Evolutionary conservation across 2,329 filamentous ascomycete species (phyloP), one percentile per base, ranked within the genome.

Genomic region (Colletotrichum lupini): DNA sequence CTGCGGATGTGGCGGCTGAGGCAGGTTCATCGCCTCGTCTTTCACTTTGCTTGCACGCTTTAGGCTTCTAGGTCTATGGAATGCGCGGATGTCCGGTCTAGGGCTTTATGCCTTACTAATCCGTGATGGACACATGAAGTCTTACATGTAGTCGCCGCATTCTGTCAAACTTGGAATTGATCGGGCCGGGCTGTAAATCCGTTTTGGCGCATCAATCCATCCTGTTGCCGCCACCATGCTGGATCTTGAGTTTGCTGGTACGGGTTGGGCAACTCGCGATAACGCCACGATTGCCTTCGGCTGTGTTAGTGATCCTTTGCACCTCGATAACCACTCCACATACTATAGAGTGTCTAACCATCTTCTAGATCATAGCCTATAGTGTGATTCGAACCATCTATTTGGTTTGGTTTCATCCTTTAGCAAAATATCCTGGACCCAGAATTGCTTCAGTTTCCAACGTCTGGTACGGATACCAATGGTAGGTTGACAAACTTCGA

Each of bases 351-450:
- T 59, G 56, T 7, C 56, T 59, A 37, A 59, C 56, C 7, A 4
- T 37, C 8, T 30, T n/a, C 16, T 28, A 59, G 56, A 37, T 59
- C 22, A 22, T 37, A 11, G 30, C 30, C 32, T 59, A 59, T 22
- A 37, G 30, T 12, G n/a, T 59, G 56, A 12, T 59, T 26, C 56
- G 56, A 2, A 59, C 19, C 7, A 37, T 79, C 11, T 86, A 87
- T 68, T 79, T 86, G 4, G 72, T 87, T 1, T 78, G 77, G 32
- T 73, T 87, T 3, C 86, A 88, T 52, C 83, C 85, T 0, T 77
- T 89, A 0, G 78, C 86, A 1, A 65, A 76, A 1, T 65, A 88
- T 0, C 87, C 87, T 0, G 87, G 87, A 0, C 87, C 87, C 0
- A 81, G 76, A 24, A 59, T 85, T 0, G 87, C 86, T 0, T 85